Percentiles rank a stretch among this genome's conserved stretches.
Conservation (phyloP, 2,329 filamentous ascomycete species). For the Fonsecaea multimorphosa region DNA sequence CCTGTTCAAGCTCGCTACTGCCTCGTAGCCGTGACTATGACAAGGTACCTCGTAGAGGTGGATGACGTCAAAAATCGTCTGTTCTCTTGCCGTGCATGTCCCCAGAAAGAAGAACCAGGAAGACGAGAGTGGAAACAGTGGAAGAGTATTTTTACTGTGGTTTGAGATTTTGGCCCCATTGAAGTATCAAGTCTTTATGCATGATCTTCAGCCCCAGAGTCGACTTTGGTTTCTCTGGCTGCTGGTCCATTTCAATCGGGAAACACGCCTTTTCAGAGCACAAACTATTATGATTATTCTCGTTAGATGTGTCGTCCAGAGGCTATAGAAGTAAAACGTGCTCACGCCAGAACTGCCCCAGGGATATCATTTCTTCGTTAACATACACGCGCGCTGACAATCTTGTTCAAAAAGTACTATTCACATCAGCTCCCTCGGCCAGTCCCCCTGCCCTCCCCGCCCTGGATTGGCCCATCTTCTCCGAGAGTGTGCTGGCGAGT, state of each 20-base stretch:
- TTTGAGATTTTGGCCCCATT: no score
- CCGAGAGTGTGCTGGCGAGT: background rate
- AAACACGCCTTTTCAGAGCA: background rate
- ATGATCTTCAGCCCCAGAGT: no score
- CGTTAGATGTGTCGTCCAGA: background rate
- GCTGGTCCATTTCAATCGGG: background rate
- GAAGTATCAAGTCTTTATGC: no score
- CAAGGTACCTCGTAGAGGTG: no score
- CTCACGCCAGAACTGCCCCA: background rate
- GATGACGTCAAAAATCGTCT: no score
- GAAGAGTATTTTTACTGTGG: no score
- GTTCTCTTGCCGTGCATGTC: no score
- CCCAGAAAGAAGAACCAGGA: no score
- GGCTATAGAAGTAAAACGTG: background rate
- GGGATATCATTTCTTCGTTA: background rate
- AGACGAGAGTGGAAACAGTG: no score
- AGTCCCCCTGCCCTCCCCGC: background rate
- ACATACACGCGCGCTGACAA: background rate
- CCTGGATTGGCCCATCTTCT: background rate
- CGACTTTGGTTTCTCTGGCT: no score
- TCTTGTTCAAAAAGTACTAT: background rate
- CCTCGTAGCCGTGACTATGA: no score
- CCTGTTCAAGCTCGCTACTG: no score
- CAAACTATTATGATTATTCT: background rate
- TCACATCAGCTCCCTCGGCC: background rate